A percentile compares a stretch with the other conserved stretches of the same genome.
phyloP scores from a whole-genome alignment of 345 rosid genomes.

The Eucalyptus curtisii region DNA sequence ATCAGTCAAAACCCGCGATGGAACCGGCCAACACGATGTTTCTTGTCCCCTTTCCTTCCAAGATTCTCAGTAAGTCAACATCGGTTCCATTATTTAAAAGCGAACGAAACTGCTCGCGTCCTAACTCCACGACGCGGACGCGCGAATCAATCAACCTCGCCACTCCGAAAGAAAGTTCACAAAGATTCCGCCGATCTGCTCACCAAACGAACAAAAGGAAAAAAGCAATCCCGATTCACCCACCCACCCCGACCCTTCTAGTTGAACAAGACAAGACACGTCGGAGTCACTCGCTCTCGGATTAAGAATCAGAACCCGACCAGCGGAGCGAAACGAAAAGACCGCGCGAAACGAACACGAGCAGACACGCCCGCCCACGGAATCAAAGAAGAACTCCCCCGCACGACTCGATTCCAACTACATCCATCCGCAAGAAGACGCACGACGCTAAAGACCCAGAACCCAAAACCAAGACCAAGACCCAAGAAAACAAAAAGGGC shows the following conservation, averaged over 20 bases:
- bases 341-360: background rate
- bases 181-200: background rate
- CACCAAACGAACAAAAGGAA: background rate
- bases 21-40: background rate
- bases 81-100: background rate
- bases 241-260: background rate
- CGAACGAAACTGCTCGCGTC: background rate
- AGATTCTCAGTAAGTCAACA: background rate
- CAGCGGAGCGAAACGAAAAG: background rate
- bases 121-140: background rate
- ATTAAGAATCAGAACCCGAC: background rate
- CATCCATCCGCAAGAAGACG: background rate
- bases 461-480: background rate
- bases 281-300: background rate
- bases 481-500: background rate
- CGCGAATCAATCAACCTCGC: background rate
- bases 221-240: background rate
- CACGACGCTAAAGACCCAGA: background rate
- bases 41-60: background rate
- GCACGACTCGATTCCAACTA: background rate
- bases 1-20: background rate
- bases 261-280: background rate
- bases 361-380: background rate
- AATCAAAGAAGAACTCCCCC: background rate
- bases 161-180: background rate